Base-by-base conservation (phyloP, 345 rosid genomes). In the Ailanthus altissimus region DNA sequence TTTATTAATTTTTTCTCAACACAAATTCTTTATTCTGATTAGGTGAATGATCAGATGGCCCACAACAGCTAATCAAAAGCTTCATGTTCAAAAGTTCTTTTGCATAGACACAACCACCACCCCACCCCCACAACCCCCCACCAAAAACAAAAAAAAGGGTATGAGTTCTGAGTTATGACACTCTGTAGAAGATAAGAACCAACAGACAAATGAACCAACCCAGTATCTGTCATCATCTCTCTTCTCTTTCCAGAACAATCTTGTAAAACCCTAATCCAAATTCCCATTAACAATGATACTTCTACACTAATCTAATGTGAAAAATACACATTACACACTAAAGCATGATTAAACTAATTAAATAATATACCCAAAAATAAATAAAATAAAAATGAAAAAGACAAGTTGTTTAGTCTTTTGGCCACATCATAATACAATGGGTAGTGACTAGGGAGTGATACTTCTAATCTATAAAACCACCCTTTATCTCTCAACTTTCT, bases 191-290 rank as follows among this genome's bases (percentile, higher is more conserved):
- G 81, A 86, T 79, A 80, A 80, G 84, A 74, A 77, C 76, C 74
- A 43, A 14, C 51, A 56, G 12, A 21, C 64, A 47, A 49, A 36
- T 6, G 42, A 73, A 43, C 67, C 73, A 83, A 78, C 1, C 65
- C 59, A 28, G 49, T 63, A 13, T 63, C 80, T 76, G 83, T 81
- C 90, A 80, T 11, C 79, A 57, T 83, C 88, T 67, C 56, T 74
- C 66, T 15, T 46, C 51, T 42, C 66, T 78, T 70, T 83, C 90
- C 83, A 82, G 85, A 87, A 77, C 72, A 57, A 80, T 74, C 83
- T 32, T 68, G 21, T 60, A 12, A 32, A 69, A 67, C 73, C 76
- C 79, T 66, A 61, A 70, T 40, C 11, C 26, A 36, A 14, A 36
- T 14, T n/a, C 16, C 38, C 38, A 32, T 8, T 4, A 12, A 36